Base-by-base conservation (phyloP, 164 flowering plant genomes). In the Chloranthus sessilifolius region DNA sequence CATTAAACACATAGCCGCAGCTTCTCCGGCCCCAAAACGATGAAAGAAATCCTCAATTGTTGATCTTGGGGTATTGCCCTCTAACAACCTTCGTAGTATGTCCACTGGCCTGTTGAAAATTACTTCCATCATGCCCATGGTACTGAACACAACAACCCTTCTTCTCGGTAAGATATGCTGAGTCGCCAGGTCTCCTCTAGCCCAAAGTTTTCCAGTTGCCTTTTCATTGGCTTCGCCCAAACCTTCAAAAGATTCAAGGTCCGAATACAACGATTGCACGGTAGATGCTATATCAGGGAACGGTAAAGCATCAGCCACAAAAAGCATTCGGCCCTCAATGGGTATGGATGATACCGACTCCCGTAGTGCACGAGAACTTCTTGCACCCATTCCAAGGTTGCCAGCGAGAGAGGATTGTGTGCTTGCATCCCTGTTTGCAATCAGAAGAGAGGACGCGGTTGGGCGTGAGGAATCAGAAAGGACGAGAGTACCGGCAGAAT, bases 11-110 rank as follows among this genome's bases (percentile, higher is more conserved):
- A 88, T 88, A 22, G 97, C 85, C 67, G 99, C 91, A 39, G 95
- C 95, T 66, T 92, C 99, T 41, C 86, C 95, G 53, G 91, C 84
- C 58, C 97, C 99, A 81, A 83, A 88, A 46, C 95, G 91, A 61
- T 74, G 77, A 47, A 89, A 94, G 56, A 94, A 94, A 46, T 89
- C 97, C 48, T 94, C 97, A 41, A 94, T 56, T n/a, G 72, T 48
- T 43, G 92, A 65, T 70, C 95, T 79, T 43, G 95, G 83, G 7
- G 80, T 67, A 55, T 62, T 88, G 53, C 88, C 81, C 54, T 94
- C 99, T 12, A 94, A 58, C 55, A 94, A 52, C 70, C 85, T 71
- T 55, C 82, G 77, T 50, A 94, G 63, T 50, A 94, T 78, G 69
- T 94, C 99, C 41, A 94, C 85, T 26, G 99, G 97, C 60, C 99